phyloP scores from a whole-genome alignment of 192 early-diverging fungal genomes.

The Phlyctochytrium arcticum region DNA sequence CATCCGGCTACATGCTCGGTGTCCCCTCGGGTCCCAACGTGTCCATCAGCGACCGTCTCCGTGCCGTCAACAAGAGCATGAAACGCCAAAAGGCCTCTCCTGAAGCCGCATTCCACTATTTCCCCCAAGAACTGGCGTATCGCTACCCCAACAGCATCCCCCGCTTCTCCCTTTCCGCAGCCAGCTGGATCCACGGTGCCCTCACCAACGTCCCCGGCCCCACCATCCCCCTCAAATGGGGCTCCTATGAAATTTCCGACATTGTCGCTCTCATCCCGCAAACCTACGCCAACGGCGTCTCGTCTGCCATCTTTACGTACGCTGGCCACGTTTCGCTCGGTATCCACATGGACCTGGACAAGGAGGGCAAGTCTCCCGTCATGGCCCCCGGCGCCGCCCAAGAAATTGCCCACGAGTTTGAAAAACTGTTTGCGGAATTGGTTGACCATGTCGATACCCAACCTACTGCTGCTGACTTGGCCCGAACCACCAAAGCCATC shows the following conservation, averaged over 20 bases:
- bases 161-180: slow-evolving; percentile 1
- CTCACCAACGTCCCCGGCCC: slow-evolving; percentile 41
- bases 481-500: no score
- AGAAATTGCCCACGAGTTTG: slow-evolving; percentile 13
- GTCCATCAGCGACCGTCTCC: slow-evolving; percentile 3
- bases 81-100: slow-evolving; percentile 11
- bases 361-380: slow-evolving; percentile 1
- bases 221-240: slow-evolving; percentile 17
- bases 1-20: slow-evolving; percentile 21
- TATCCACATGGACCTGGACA: slow-evolving; percentile 22
- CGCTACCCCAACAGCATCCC: slow-evolving; percentile 21
- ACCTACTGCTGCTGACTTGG: no score
- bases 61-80: slow-evolving; percentile 11
- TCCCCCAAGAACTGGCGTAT: background rate
- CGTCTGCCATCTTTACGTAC: slow-evolving; percentile 30
- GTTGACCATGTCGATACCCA: background rate
- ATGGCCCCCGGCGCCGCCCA: slow-evolving; percentile 14
- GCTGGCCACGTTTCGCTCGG: slow-evolving; percentile 22
- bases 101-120: slow-evolving; percentile 24
- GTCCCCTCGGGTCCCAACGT: slow-evolving; percentile 2
- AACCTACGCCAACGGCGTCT: slow-evolving; percentile 18
- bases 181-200: slow-evolving; percentile 22
- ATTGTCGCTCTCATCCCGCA: slow-evolving; percentile 32
- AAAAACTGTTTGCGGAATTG: slow-evolving; percentile 12
- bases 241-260: slow-evolving; percentile 4